phyloP scores from a whole-genome alignment of 148 eudicot genomes.

The Fagopyrum tataricum region DNA sequence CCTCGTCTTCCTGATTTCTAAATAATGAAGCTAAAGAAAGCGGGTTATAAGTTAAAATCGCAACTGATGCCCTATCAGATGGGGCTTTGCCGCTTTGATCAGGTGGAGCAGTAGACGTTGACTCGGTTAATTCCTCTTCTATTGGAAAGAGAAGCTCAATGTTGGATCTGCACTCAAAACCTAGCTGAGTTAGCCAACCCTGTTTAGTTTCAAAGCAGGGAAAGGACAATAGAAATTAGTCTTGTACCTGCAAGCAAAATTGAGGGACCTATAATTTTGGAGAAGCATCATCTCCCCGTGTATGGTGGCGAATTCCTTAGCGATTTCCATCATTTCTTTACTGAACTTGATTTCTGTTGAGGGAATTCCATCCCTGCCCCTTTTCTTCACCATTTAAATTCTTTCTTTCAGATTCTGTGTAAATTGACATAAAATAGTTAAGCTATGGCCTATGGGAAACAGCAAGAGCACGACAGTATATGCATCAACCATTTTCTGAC shows the following conservation, averaged over 20 bases:
- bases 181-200: conserved; percentile 73
- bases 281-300: conserved; percentile 98
- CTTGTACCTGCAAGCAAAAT: conserved; percentile 92
- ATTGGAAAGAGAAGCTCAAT: conserved; percentile 81
- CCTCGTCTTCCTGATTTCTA: too few relatives aligned
- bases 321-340: conserved; percentile 81
- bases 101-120: conserved; percentile 21
- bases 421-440: not conserved
- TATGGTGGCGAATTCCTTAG: conserved; percentile 78
- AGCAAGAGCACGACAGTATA: not conserved
- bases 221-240: not conserved
- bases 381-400: conserved; percentile 56
- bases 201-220: conserved; percentile 15
- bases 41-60: conserved; percentile 75
- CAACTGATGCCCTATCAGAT: conserved; percentile 29
- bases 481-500: not conserved
- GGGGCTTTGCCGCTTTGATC: conserved; percentile 21
- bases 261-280: conserved; percentile 88
- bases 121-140: conserved; percentile 79
- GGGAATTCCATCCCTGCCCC: conserved; percentile 39
- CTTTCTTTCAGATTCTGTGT: conserved; percentile 76
- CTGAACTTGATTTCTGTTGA: conserved; percentile 65
- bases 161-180: conserved; percentile 77
- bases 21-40: too few relatives aligned
- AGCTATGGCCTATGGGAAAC: not conserved